A percentile compares a stretch with the other conserved stretches of the same genome.
Evolutionary conservation across 495 filamentous ascomycete genomes (phyloP).

Genomic region (Sphaerosporella brunnea): DNA sequence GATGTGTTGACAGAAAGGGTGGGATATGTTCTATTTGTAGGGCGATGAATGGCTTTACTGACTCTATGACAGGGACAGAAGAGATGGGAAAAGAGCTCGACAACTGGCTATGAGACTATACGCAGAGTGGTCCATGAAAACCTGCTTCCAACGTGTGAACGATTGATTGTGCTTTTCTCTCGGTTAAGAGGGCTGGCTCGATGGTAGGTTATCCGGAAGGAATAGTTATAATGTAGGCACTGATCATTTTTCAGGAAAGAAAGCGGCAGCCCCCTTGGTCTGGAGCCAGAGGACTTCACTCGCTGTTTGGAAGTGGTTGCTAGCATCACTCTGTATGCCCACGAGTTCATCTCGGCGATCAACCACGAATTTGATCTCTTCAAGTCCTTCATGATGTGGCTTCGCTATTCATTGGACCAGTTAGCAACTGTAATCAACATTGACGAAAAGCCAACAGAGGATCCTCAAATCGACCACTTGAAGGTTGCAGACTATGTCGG

Average conservation of each 20-base stretch:
- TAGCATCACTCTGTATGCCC: slow-evolving; percentile 53
- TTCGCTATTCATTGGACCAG: slow-evolving; percentile 63
- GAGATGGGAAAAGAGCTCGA: slow-evolving; percentile 80
- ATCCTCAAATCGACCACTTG: slow-evolving; percentile 23
- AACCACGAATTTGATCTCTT: slow-evolving; percentile 69
- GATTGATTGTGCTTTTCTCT: slow-evolving; percentile 63
- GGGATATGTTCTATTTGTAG: too few species aligned
- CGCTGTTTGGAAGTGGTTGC: slow-evolving; percentile 47
- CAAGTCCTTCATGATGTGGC: slow-evolving; percentile 61
- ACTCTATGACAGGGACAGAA: slow-evolving; percentile 59
- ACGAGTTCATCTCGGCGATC: slow-evolving; percentile 51
- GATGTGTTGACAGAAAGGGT: slow-evolving; percentile 75
- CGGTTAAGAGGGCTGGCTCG: slow-evolving; percentile 71
- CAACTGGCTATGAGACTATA: slow-evolving; percentile 56
- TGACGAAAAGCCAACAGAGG: slow-evolving; percentile 24
- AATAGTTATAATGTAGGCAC: slow-evolving; percentile 26
- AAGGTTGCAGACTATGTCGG: slow-evolving; percentile 25
- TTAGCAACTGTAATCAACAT: slow-evolving; percentile 25
- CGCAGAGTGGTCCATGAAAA: slow-evolving; percentile 66
- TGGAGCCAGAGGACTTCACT: slow-evolving; percentile 26
- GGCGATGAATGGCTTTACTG: too few species aligned
- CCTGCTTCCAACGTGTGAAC: slow-evolving; percentile 69
- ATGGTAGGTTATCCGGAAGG: slow-evolving; percentile 47
- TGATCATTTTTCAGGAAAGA: slow-evolving; percentile 30
- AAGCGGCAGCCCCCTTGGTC: slow-evolving; percentile 24